Evolutionary conservation across 768 basidiomycete genomes (phyloP).

Genomic region (Leccinum imitatum): DNA sequence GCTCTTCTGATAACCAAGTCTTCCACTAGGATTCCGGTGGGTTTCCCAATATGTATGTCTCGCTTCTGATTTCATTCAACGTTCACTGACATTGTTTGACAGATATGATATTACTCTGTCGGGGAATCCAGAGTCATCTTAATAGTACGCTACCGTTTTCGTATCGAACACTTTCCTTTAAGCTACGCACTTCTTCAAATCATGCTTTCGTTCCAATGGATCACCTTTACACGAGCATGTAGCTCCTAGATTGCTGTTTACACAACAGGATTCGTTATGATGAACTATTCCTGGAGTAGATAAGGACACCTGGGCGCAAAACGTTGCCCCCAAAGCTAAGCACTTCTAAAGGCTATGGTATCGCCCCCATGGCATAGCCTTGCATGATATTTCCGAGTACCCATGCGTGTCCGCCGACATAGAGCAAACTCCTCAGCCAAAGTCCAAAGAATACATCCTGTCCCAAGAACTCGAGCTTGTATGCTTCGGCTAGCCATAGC

Average conservation of each 20-base stretch:
- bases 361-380: conserved; percentile 32
- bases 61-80: neutral
- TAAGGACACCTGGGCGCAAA: neutral
- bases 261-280: conserved; percentile 1
- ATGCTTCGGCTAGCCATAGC: conserved; percentile 89
- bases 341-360: neutral
- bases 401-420: conserved; percentile 79
- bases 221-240: conserved; percentile 13
- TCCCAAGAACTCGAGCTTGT: conserved; percentile 86
- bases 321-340: neutral
- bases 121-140: conserved; percentile 5
- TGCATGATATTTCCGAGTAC: conserved; percentile 66
- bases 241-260: conserved; percentile 26
- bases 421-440: conserved; percentile 77
- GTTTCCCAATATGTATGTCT: conserved; percentile 89
- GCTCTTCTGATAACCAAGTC: conserved; percentile 6
- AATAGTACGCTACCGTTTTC: conserved; percentile 27
- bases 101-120: conserved; percentile 26
- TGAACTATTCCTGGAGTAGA: neutral
- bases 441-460: conserved; percentile 67
- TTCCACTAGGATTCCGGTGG: conserved; percentile 80
- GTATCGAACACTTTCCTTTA: conserved; percentile 10
- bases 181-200: conserved; percentile 14
- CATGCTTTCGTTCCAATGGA: conserved; percentile 19
- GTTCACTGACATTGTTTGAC: conserved; percentile 9